A percentile compares a stretch with the other conserved stretches of the same genome.
phyloP scores from a whole-genome alignment of 345 rosid species.

The Tarenaya hassleriana region DNA sequence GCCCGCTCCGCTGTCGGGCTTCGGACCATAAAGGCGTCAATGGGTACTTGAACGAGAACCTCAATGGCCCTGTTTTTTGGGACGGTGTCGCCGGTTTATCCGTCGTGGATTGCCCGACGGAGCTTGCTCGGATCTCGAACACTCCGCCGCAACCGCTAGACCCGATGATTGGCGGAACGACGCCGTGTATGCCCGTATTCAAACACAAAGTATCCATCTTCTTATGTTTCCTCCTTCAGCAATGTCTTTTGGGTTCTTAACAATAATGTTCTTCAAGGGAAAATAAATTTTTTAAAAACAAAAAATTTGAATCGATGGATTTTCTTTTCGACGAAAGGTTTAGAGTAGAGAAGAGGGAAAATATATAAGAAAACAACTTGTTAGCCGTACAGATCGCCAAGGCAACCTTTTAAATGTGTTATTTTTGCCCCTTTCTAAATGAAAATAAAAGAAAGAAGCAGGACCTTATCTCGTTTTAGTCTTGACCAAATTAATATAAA shows the following conservation, averaged over 20 bases:
- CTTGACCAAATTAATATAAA: too few relatives aligned
- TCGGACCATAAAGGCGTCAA: slow-evolving; percentile 58
- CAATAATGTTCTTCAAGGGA: background rate
- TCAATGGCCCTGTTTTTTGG: slow-evolving; percentile 32
- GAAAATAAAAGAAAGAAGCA: background rate
- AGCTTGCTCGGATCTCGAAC: slow-evolving; percentile 39
- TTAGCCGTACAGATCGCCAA: slow-evolving; percentile 25
- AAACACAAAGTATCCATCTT: slow-evolving; percentile 56
- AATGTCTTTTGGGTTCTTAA: background rate
- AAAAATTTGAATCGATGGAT: background rate
- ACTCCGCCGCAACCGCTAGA: slow-evolving; percentile 30
- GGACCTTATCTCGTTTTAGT: too few relatives aligned
- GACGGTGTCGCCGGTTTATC: slow-evolving; percentile 32
- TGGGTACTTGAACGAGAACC: slow-evolving; percentile 62
- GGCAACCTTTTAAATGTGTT: slow-evolving; percentile 15
- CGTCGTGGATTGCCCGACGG: slow-evolving; percentile 26
- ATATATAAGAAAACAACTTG: background rate
- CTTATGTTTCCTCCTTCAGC: background rate
- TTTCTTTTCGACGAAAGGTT: slow-evolving; percentile 4
- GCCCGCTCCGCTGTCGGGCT: slow-evolving; percentile 39
- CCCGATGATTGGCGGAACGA: slow-evolving; percentile 47
- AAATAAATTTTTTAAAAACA: too few relatives aligned
- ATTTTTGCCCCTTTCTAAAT: slow-evolving; percentile 17
- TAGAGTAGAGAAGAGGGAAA: slow-evolving; percentile 10
- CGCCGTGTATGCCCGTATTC: slow-evolving; percentile 48